Base-by-base conservation (phyloP, 305 asterid species). In the Fraxinus latifolia region DNA sequence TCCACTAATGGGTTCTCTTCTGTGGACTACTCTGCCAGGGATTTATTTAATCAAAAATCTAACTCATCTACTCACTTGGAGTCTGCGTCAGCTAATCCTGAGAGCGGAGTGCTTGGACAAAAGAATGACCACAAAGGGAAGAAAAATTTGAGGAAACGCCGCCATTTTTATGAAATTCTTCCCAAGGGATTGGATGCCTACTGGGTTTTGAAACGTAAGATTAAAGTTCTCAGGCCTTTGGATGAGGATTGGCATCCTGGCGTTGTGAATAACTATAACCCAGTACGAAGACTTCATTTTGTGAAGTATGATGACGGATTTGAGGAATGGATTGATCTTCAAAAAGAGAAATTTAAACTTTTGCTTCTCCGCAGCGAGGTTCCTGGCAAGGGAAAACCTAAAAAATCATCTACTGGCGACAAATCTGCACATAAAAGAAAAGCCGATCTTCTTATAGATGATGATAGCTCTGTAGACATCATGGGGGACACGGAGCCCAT, bases 201-300 rank as follows among this genome's bases (percentile, higher is more conserved):
- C 82, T 92, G 97, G 97, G 87, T 91, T 82, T 65, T 93, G 80
- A 92, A 93, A 75, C 82, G 91, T 88, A 93, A 92, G 87, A 95
- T 96, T 79, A 92, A 96, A 86, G 87, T 96, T 68, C 93, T 91
- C 88, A 92, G 97, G 97, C 98, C 99, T 55, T 84, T 94, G 88
- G 99, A 96, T 86, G 94, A 95, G 85, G 87, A 93, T 85, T 96
- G 99, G 99, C 93, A 93, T 82, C 79, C 86, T 84, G 99, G 99
- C 79, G 89, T 90, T 77, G 93, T 96, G 78, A 85, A 85, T 86
- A 92, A 91, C 79, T 96, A 95, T 85, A 91, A 95, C 85, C 89
- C 97, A 9, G 95, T 90, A 85, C 86, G 86, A 50, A 89, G 89
- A 85, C 95, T 89, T 83, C 97, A 95, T 84, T 97, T 88, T 82